Base-by-base conservation (phyloP, 768 basidiomycete species). In the Lanmaoa pseudosensibilis region DNA sequence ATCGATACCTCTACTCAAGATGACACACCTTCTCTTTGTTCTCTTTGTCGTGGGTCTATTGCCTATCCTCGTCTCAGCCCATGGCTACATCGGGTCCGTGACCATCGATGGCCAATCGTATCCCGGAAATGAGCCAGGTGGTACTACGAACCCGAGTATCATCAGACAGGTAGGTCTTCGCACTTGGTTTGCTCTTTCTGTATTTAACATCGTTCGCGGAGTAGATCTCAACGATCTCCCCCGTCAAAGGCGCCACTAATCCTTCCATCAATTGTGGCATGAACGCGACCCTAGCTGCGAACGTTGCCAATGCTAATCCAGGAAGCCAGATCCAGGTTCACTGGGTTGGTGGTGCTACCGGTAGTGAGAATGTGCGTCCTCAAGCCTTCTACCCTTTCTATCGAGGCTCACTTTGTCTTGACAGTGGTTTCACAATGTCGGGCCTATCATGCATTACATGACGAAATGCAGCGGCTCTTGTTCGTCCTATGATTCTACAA, bases 391-490 rank as follows among this genome's bases (percentile, higher is more conserved):
- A 18, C 5, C 36, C 41, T 32, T 16, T 13, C 4, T 21, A 21
- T 33, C 27, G 27, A 56, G 1, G 3, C 56, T 46, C 4, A 55
- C 5, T 7, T 11, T 32, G 32, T 18, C 45, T 52, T 16, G 15
- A 34, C 43, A 80, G 74, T 82, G 80, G 83, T 74, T 74, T 2
- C 83, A 89, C 67, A 74, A 82, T 52, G 80, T 74, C 18, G 89
- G 88, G 1, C 88, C 88, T 1, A 75, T 89, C 74, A 74, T 90
- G 72, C 87, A 86, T 47, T 91, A 90, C 71, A 79, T 92, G 80
- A 80, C 87, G 5, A 71, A 75, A 46, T 92, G 90, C 63, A 71
- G 68, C 41, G 73, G 76, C 0, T 64, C 81, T 25, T 90, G 89
- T 70, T 76, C 78, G 56, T 69, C 83, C 58, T 88, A 84, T 68